These are phyloP conservation scores for Manihot esculenta DNA, from an alignment of 441 rosid species.

Conservation along the genomic window DNA sequence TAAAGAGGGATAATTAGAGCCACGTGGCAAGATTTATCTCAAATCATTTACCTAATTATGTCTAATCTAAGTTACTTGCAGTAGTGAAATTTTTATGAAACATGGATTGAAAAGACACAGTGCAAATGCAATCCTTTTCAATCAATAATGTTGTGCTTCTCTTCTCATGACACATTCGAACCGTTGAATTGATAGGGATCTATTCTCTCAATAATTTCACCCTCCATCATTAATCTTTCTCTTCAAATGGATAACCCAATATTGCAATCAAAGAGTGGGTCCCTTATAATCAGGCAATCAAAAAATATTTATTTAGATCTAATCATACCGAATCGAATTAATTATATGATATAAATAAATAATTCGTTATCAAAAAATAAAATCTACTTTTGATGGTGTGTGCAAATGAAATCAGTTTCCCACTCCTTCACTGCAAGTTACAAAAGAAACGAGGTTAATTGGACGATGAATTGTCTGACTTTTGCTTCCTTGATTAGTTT, in stretches of 20 bases:
- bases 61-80: slow-evolving; percentile 39
- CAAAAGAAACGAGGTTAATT: not conserved
- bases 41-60: slow-evolving; percentile 52
- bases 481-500: not conserved
- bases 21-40: slow-evolving; percentile 27
- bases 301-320: no score
- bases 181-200: slow-evolving; percentile 30
- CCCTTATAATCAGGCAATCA: no score
- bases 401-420: not conserved
- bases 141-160: not conserved
- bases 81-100: slow-evolving; percentile 15
- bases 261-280: no score
- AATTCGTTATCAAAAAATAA: no score
- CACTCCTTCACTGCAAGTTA: not conserved
- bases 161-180: slow-evolving; percentile 9
- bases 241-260: no score
- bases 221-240: not conserved
- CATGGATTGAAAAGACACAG: slow-evolving; percentile 33
- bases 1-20: not conserved
- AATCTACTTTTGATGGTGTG: no score
- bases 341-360: no score
- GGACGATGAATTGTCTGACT: slow-evolving; percentile 2
- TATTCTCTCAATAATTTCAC: slow-evolving; percentile 1
- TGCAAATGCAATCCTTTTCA: slow-evolving; percentile 35
- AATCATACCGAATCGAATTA: no score